Percentiles rank a stretch among this genome's conserved stretches.
Conservation (phyloP, 495 filamentous ascomycete species). For the Cudoniella acicularis region DNA sequence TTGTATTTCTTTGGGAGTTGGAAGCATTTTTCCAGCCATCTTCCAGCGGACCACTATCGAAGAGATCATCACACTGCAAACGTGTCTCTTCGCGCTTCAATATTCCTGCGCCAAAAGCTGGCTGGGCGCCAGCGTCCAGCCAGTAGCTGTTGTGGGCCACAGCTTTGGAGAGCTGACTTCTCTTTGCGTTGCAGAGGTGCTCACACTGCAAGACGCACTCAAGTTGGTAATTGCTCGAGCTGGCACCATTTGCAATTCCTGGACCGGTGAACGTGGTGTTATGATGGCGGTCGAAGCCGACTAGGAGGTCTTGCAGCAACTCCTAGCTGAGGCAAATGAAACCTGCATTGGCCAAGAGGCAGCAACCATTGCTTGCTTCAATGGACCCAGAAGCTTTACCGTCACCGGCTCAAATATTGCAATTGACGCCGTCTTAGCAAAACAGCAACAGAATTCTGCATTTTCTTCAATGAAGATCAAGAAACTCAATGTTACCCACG, state of each 20-base stretch:
- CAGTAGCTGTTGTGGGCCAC: conserved; percentile 43
- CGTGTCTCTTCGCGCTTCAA: conserved; percentile 43
- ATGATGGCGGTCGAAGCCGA: conserved; percentile 47
- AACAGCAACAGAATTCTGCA: conserved; percentile 3
- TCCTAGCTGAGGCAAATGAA: conserved; percentile 25
- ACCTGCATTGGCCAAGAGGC: not conserved
- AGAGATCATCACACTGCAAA: conserved; percentile 43
- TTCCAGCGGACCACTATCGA: conserved; percentile 36
- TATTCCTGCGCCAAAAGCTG: conserved; percentile 46
- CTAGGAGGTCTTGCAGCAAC: conserved; percentile 13
- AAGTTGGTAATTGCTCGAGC: conserved; percentile 40
- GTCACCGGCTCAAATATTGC: conserved; percentile 38
- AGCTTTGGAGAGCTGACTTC: conserved; percentile 53
- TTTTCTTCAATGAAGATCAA: conserved; percentile 31
- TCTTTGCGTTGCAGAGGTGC: conserved; percentile 34
- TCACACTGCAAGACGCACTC: conserved; percentile 36
- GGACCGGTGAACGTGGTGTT: conserved; percentile 38
- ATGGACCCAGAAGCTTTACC: conserved; percentile 43
- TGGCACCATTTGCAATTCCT: conserved; percentile 29
- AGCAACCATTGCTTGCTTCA: conserved; percentile 47
- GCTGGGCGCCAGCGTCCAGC: conserved; percentile 44
- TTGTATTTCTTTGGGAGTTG: conserved; percentile 26
- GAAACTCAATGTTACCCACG: conserved; percentile 45
- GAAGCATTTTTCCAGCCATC: conserved; percentile 44
- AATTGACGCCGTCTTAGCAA: conserved; percentile 30